Conservation (phyloP, 176 grass and related monocot genomes). For the Oryza glaberrima region DNA sequence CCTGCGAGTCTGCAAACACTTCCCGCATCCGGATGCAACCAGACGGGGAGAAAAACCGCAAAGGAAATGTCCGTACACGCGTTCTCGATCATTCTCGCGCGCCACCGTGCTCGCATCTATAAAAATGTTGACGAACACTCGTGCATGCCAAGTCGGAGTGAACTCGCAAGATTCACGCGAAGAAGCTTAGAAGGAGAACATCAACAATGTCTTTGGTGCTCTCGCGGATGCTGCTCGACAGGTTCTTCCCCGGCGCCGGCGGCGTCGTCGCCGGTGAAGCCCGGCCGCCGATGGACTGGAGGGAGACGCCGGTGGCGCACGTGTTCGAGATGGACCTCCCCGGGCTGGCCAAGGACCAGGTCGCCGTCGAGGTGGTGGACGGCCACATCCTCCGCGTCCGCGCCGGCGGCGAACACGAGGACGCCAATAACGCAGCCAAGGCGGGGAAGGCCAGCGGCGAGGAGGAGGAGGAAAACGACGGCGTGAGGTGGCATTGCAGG, state of each 20-base stretch:
- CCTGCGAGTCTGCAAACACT: background rate
- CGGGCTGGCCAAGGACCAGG: conserved; percentile 53
- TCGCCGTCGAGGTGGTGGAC: conserved; percentile 63
- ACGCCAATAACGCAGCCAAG: background rate
- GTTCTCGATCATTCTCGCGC: conserved; percentile 32
- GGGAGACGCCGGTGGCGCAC: conserved; percentile 62
- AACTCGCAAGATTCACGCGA: background rate
- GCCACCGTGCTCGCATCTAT: background rate
- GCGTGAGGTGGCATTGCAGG: conserved; percentile 46
- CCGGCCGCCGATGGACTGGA: conserved; percentile 57
- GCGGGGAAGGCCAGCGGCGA: background rate
- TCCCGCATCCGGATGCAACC: conserved; percentile 9
- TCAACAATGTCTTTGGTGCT: conserved; percentile 27
- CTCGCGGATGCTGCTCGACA: conserved; percentile 36
- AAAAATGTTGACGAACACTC: background rate
- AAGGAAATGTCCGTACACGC: background rate
- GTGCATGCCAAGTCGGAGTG: background rate
- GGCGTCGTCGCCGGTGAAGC: conserved; percentile 15
- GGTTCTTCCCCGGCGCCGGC: conserved; percentile 40
- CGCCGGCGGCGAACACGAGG: conserved; percentile 25
- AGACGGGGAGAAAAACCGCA: background rate
- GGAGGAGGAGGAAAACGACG: background rate
- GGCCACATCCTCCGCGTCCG: conserved; percentile 43
- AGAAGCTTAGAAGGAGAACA: background rate
- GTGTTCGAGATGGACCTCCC: conserved; percentile 65